Percentiles rank a stretch among this genome's conserved stretches.
Conservation (phyloP, 164 flowering plant species). For the Annona squamosa region DNA sequence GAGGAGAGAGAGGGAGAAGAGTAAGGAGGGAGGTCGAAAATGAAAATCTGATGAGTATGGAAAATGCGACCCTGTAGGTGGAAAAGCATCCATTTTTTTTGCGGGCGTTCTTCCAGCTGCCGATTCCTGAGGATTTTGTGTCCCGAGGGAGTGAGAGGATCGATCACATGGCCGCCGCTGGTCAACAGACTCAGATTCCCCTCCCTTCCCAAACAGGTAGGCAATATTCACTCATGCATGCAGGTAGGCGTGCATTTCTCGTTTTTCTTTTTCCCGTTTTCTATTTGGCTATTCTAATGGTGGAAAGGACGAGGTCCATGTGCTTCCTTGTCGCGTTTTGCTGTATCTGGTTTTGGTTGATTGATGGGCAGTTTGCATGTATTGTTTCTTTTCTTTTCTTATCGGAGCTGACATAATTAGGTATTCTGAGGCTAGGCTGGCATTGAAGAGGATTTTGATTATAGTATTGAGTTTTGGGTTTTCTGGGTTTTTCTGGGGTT, state of each 20-base stretch:
- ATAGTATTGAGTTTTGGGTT: slow-evolving; percentile 1
- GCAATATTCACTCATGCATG: no score
- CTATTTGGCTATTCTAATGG: neutral
- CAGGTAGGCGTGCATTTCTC: neutral
- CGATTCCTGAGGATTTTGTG: neutral
- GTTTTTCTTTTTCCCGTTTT: neutral
- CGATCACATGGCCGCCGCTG: slow-evolving; percentile 39
- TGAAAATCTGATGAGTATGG: neutral
- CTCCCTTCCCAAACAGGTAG: slow-evolving; percentile 36
- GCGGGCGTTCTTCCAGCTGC: neutral
- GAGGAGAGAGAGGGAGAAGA: neutral
- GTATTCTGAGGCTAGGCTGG: neutral
- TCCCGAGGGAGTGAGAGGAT: slow-evolving; percentile 11
- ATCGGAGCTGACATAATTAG: neutral
- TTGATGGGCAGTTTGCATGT: neutral
- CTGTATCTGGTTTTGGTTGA: neutral
- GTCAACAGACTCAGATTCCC: slow-evolving; percentile 33
- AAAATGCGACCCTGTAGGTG: neutral
- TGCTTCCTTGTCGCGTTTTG: neutral
- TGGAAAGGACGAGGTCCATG: neutral
- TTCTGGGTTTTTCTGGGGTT: neutral
- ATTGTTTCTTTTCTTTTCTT: neutral
- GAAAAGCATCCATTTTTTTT: neutral
- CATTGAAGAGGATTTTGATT: neutral
- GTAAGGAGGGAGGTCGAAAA: neutral